These are phyloP conservation scores for Persicaria maculosa DNA, from an alignment of 148 eudicot genomes.

Conservation along the genomic window DNA sequence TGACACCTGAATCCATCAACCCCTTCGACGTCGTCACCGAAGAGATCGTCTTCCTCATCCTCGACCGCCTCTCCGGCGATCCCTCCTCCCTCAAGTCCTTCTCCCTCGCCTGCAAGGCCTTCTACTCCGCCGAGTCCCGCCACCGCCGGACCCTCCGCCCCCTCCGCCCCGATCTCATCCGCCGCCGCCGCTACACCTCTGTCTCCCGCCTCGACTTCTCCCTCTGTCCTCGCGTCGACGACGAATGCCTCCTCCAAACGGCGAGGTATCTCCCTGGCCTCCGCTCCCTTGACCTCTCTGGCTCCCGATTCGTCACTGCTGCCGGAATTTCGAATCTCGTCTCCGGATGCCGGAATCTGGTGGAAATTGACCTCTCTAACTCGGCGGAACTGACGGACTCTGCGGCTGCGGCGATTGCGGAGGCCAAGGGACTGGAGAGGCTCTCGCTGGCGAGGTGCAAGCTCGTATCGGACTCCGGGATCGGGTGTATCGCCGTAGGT, in stretches of 20 bases:
- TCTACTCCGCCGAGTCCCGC: no score
- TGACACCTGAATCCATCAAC: not conserved
- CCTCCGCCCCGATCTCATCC: constrained; percentile 41
- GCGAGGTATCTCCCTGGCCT: constrained; percentile 18
- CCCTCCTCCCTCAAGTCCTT: no score
- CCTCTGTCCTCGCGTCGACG: constrained; percentile 43
- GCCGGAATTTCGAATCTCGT: constrained; percentile 44
- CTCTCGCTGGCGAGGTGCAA: constrained; percentile 61
- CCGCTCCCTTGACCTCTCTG: constrained; percentile 42
- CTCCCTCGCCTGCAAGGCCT: no score
- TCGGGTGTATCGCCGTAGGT: constrained; percentile 56
- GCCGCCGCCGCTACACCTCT: constrained; percentile 24
- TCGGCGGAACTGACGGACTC: constrained; percentile 45
- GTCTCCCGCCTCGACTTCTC: constrained; percentile 12
- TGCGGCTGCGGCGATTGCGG: constrained; percentile 51
- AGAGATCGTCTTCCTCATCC: constrained; percentile 51
- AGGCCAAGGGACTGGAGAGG: constrained; percentile 51
- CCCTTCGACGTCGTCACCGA: constrained; percentile 32
- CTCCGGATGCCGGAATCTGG: constrained; percentile 18
- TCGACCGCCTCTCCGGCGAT: constrained; percentile 30
- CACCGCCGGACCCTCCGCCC: constrained; percentile 40
- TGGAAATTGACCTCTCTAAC: constrained; percentile 48
- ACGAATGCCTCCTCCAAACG: constrained; percentile 22
- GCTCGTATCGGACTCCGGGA: constrained; percentile 57
- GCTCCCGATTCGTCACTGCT: constrained; percentile 39